A percentile compares a stretch with the other conserved stretches of the same genome.
These are phyloP conservation scores for Fusarium sp. DNA, from an alignment of 2,329 filamentous ascomycete genomes.

Conservation along the genomic window DNA sequence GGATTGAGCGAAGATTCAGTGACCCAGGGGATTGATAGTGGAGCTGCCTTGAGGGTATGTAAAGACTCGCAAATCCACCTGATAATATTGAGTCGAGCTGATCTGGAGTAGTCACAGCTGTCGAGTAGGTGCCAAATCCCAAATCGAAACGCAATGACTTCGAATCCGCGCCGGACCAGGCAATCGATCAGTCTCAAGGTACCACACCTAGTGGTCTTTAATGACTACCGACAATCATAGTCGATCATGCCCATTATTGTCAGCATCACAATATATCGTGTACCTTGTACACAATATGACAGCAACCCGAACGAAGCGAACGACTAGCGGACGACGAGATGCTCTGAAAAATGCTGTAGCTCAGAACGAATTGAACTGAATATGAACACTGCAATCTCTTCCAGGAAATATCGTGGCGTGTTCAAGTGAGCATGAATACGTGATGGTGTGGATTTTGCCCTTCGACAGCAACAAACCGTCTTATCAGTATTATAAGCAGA, in stretches of 20 bases:
- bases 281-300: neutral
- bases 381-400: neutral
- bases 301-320: neutral
- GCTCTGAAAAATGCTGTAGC: neutral
- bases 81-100: slow-evolving; percentile 8
- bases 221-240: neutral
- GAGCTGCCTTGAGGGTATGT: slow-evolving; percentile 45
- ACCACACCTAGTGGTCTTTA: neutral
- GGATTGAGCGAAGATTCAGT: slow-evolving; percentile 36
- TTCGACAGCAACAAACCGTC: neutral
- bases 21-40: slow-evolving; percentile 38
- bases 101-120: slow-evolving; percentile 25
- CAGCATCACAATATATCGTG: neutral
- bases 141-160: slow-evolving; percentile 10
- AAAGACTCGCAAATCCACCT: slow-evolving; percentile 44
- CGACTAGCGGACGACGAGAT: neutral
- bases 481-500: neutral
- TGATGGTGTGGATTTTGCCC: neutral
- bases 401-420: neutral
- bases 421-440: slow-evolving; percentile 5
- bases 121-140: slow-evolving; percentile 25
- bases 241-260: neutral
- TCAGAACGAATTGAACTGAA: neutral
- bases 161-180: neutral
- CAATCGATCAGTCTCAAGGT: neutral